Conservation (phyloP, 1,284 basidiomycete species). For the Ganoderma meredithae region DNA sequence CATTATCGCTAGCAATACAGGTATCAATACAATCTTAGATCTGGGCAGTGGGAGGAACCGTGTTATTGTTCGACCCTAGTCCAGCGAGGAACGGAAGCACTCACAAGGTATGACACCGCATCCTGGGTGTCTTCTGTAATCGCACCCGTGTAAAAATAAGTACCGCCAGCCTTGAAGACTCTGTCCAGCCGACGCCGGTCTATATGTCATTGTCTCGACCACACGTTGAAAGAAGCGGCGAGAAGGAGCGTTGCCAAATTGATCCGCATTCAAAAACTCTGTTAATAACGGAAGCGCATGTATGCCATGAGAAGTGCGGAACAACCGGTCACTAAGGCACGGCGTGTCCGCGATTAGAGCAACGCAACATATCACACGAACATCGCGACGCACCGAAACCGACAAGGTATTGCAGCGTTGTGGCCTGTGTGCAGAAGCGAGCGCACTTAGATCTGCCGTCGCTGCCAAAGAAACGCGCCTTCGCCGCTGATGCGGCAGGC, state of each 20-base stretch:
- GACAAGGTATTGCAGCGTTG: slow-evolving; percentile 83
- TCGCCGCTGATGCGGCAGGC: background rate
- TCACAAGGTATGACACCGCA: slow-evolving; percentile 24
- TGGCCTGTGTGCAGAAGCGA: slow-evolving; percentile 57
- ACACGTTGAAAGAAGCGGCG: background rate
- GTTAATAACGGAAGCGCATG: slow-evolving; percentile 66
- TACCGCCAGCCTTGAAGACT: slow-evolving; percentile 6
- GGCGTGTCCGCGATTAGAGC: background rate
- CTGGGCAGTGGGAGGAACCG: slow-evolving; percentile 6
- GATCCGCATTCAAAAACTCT: background rate
- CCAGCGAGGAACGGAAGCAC: slow-evolving; percentile 11
- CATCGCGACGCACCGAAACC: slow-evolving; percentile 70
- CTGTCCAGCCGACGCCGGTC: slow-evolving; percentile 18
- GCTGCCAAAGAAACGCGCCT: slow-evolving; percentile 4
- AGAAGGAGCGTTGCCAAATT: background rate
- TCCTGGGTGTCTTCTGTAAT: slow-evolving; percentile 11
- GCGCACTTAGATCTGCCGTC: background rate
- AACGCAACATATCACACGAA: background rate
- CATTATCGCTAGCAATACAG: slow-evolving; percentile 22
- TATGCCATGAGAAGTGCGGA: slow-evolving; percentile 90
- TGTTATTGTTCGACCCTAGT: background rate
- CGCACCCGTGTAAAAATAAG: slow-evolving; percentile 3
- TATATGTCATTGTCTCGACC: slow-evolving; percentile 1
- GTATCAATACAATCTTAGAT: slow-evolving; percentile 28
- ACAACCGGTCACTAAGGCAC: slow-evolving; percentile 78